These are phyloP conservation scores for Jamesozyma gamospora DNA, from an alignment of 805 yeast species.

Conservation along the genomic window DNA sequence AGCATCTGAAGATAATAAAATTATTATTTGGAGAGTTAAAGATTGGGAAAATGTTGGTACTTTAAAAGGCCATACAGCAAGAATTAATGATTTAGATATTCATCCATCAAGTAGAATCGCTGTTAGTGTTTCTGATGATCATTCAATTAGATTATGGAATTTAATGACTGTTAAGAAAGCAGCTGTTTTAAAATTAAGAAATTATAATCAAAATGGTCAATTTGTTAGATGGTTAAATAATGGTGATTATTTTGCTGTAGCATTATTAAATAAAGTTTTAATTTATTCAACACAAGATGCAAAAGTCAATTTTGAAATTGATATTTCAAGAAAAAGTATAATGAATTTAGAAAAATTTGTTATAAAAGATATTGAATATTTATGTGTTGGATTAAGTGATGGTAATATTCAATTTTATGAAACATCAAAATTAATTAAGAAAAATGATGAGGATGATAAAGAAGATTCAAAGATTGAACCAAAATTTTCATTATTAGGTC, in stretches of 20 bases:
- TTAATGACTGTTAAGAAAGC: conserved; percentile 95
- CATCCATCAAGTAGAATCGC: conserved; percentile 90
- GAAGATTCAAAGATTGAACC: conserved; percentile 36
- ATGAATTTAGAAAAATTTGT: conserved; percentile 54
- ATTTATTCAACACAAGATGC: conserved; percentile 58
- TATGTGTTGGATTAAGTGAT: conserved; percentile 58
- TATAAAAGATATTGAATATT: conserved; percentile 34
- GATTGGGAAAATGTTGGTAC: conserved; percentile 93
- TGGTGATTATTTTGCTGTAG: conserved; percentile 72
- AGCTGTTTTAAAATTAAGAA: conserved; percentile 62
- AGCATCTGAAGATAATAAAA: conserved; percentile 83
- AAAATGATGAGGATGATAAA: conserved; percentile 12
- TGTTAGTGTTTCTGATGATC: conserved; percentile 77
- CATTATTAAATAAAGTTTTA: conserved; percentile 53
- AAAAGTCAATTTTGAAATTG: conserved; percentile 43
- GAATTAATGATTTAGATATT: conserved; percentile 74
- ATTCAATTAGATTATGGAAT: conserved; percentile 84
- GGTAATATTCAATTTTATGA: conserved; percentile 59
- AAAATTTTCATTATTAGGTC: conserved; percentile 60
- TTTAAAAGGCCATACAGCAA: conserved; percentile 80
- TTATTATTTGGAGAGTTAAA: conserved; percentile 87
- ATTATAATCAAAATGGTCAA: conserved; percentile 57
- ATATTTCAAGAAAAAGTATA: conserved; percentile 41
- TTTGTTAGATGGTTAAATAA: conserved; percentile 55
- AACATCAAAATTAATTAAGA: conserved; percentile 26